Percentiles rank a stretch among this genome's conserved stretches.
Conservation (phyloP, 768 basidiomycete species). For the Calocybe gangraenosa region DNA sequence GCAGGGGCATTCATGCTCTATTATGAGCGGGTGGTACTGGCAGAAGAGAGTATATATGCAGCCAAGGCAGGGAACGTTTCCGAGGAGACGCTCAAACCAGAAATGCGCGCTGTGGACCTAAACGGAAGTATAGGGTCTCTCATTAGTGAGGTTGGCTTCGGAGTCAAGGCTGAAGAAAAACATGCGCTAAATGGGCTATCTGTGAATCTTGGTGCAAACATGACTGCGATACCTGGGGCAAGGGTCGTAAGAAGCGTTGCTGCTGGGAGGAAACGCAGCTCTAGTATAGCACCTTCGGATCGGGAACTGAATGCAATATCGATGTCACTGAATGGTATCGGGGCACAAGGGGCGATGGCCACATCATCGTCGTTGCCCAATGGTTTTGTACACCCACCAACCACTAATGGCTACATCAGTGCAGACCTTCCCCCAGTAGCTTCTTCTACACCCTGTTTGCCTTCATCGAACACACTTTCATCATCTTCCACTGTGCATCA, state of each 20-base stretch:
- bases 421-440: conserved; percentile 10
- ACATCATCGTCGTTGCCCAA: conserved; percentile 14
- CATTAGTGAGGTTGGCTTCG: conserved; percentile 39
- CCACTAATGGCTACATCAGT: conserved; percentile 3
- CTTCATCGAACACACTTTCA: conserved; percentile 5
- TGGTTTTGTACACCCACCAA: conserved; percentile 7
- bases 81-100: conserved; percentile 63
- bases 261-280: conserved; percentile 38
- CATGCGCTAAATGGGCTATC: conserved; percentile 8
- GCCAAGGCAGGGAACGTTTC: conserved; percentile 33
- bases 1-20: conserved; percentile 88
- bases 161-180: conserved; percentile 26
- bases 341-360: conserved; percentile 1
- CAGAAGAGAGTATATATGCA: conserved; percentile 19
- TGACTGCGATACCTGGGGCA: conserved; percentile 33
- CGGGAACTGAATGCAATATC: conserved; percentile 17
- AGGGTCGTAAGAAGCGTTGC: conserved; percentile 57
- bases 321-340: conserved; percentile 11
- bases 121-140: conserved; percentile 48
- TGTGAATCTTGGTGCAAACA: conserved; percentile 14
- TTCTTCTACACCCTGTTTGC: conserved; percentile 14
- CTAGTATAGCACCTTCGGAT: conserved; percentile 28
- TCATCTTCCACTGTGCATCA: neutral
- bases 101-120: conserved; percentile 37
- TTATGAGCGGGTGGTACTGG: conserved; percentile 66